Base-by-base conservation (phyloP, 2,329 filamentous ascomycete species). In the Ambrosiella beaveri region DNA sequence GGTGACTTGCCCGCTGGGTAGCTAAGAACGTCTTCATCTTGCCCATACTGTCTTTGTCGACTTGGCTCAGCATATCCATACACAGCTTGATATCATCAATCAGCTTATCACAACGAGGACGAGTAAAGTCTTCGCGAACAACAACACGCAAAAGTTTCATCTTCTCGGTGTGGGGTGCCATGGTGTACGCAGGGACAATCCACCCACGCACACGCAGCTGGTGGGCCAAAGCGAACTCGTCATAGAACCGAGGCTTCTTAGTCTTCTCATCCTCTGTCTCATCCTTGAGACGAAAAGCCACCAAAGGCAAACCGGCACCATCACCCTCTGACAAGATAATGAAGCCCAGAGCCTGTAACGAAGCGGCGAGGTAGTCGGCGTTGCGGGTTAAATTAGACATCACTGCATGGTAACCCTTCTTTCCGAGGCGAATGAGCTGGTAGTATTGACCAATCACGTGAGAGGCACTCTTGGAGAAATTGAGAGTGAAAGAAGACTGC, bases 401-500 rank as follows among this genome's bases (percentile, higher is more conserved):
- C 74, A 97, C 95, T 65, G 84, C 78, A 58, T 85, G 82, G 76
- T 95, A 97, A 54, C 91, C 91, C 62, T 84, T 83, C 78, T 94
- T 95, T 61, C 91, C 91, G 3, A 97, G 82, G 37, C 91, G 87
- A 68, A 96, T 95, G 67, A 97, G 79, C 73, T 96, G 90, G 74
- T 97, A 96, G 74, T 96, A 97, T 72, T 97, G 91, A 36, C 88
- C 91, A 62, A 97, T 95, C 66, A 96, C 87, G 68, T 96, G 90
- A 5, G 85, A 88, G 11, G 91, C 91, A 59, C 90, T 90, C 70
- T 95, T 95, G 67, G 87, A 94, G 75, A 97, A 97, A 76, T 97
- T 97, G 61, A 97, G 81, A 0, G 91, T 96, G 73, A 96, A 96
- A 2, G 88, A 95, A 1, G 89, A 85, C 69, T 97, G 91, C 67